Evolutionary conservation across 768 basidiomycete species (phyloP).

Genomic region (Tephrocybe sp.): DNA sequence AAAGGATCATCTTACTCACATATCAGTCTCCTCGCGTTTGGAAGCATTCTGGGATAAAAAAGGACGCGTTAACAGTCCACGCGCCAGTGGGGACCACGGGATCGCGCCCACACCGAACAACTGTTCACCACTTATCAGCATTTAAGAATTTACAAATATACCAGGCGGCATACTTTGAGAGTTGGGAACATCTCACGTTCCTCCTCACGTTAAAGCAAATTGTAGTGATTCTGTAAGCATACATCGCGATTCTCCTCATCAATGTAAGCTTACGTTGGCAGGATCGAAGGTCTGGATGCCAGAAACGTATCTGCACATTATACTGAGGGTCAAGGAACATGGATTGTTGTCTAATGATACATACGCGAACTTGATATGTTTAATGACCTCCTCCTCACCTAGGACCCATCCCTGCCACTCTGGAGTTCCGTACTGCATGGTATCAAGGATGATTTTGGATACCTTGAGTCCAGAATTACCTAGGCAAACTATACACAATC

Average conservation of each 20-base stretch:
- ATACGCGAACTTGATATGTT: slow-evolving; percentile 53
- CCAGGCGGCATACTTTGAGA: slow-evolving; percentile 38
- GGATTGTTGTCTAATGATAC: no score
- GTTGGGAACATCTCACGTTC: slow-evolving; percentile 66
- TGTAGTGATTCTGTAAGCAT: slow-evolving; percentile 75
- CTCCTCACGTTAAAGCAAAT: slow-evolving; percentile 62
- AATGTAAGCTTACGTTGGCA: slow-evolving; percentile 28
- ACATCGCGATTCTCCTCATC: slow-evolving; percentile 62
- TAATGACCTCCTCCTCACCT: slow-evolving; percentile 46
- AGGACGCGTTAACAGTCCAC: slow-evolving; percentile 49
- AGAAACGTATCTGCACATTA: slow-evolving; percentile 46
- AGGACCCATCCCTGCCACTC: slow-evolving; percentile 53
- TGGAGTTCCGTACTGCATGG: slow-evolving; percentile 56
- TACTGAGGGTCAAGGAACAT: no score
- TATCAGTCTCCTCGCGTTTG: slow-evolving; percentile 36
- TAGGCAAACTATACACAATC: slow-evolving; percentile 35
- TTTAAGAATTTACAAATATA: no score
- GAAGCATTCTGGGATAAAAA: slow-evolving; percentile 33
- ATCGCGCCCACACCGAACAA: slow-evolving; percentile 55
- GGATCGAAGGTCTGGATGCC: slow-evolving; percentile 70
- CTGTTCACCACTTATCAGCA: slow-evolving; percentile 21
- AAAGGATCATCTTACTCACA: no score
- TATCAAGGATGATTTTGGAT: slow-evolving; percentile 64
- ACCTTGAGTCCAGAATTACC: slow-evolving; percentile 61
- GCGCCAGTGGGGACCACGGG: slow-evolving; percentile 59